Percentiles rank a stretch among this genome's conserved stretches.
Evolutionary conservation across 805 yeast genomes (phyloP).

Genomic region (Sugiyamaella qingdaonensis): DNA sequence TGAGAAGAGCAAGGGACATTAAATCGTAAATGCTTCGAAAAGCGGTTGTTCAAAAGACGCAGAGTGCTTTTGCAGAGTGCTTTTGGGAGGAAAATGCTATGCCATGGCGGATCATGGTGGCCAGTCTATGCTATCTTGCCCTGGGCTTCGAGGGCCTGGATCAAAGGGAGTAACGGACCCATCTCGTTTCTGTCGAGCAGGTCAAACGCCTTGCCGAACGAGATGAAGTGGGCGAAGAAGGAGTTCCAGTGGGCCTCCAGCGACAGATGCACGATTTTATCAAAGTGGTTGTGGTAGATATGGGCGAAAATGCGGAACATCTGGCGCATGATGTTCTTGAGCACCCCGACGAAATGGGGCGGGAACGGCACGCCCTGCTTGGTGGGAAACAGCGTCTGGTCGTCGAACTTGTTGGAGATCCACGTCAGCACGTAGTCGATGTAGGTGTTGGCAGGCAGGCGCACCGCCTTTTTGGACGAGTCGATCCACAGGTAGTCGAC

Average conservation of each 20-base stretch:
- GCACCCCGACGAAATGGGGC: conserved; percentile 71
- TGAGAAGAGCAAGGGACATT: too few relatives aligned
- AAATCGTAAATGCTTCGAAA: too few relatives aligned
- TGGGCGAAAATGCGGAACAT: conserved; percentile 96
- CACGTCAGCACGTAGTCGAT: conserved; percentile 88
- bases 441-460: conserved; percentile 88
- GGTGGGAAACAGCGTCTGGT: conserved; percentile 88
- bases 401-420: conserved; percentile 84
- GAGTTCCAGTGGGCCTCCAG: conserved; percentile 98
- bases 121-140: conserved; percentile 58
- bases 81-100: too few relatives aligned
- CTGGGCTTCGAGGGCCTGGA: conserved; percentile 76
- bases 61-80: too few relatives aligned
- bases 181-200: conserved; percentile 75
- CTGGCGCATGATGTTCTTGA: conserved; percentile 83
- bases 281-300: conserved; percentile 91
- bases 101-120: too few relatives aligned
- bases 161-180: conserved; percentile 71
- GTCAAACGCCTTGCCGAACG: conserved; percentile 79
- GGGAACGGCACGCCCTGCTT: conserved; percentile 87
- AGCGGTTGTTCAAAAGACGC: too few relatives aligned
- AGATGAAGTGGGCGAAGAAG: conserved; percentile 88
- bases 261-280: conserved; percentile 83
- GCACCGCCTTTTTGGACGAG: conserved; percentile 69
- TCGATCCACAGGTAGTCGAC: conserved; percentile 91